Conservation (phyloP, 768 basidiomycete species). For the Plicaturopsis crispa region DNA sequence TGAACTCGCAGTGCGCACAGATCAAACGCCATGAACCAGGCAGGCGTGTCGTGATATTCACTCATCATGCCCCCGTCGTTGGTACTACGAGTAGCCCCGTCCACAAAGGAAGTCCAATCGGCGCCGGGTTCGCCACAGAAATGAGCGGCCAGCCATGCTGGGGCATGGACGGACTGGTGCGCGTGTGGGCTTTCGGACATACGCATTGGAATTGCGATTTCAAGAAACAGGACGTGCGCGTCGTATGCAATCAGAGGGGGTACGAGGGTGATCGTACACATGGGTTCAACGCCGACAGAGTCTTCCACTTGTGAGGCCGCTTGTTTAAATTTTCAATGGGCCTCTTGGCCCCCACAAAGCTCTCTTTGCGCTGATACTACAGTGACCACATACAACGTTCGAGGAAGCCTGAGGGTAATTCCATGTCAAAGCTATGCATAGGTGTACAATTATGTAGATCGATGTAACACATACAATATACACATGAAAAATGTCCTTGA, state of each 20-base stretch:
- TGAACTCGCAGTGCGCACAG: constrained; percentile 15
- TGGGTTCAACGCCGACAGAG: no score
- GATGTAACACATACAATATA: no score
- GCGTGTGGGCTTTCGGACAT: constrained; percentile 33
- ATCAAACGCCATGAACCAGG: constrained; percentile 20
- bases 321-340: no score
- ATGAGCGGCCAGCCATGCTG: constrained; percentile 19
- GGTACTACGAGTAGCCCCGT: constrained; percentile 24
- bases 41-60: constrained; percentile 26
- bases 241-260: constrained; percentile 28
- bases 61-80: constrained; percentile 33
- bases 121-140: constrained; percentile 25
- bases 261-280: no score
- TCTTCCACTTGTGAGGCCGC: no score
- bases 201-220: constrained; percentile 34
- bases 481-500: no score
- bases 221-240: constrained; percentile 20
- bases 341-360: no score
- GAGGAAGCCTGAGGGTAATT: no score
- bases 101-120: constrained; percentile 15
- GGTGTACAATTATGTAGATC: no score
- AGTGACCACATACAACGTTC: no score
- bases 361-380: no score
- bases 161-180: constrained; percentile 18
- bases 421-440: no score